Evolutionary conservation across 1,284 basidiomycete genomes (phyloP), one percentile per base, ranked within the genome.

Genomic region (Ustilago cynodontis): DNA sequence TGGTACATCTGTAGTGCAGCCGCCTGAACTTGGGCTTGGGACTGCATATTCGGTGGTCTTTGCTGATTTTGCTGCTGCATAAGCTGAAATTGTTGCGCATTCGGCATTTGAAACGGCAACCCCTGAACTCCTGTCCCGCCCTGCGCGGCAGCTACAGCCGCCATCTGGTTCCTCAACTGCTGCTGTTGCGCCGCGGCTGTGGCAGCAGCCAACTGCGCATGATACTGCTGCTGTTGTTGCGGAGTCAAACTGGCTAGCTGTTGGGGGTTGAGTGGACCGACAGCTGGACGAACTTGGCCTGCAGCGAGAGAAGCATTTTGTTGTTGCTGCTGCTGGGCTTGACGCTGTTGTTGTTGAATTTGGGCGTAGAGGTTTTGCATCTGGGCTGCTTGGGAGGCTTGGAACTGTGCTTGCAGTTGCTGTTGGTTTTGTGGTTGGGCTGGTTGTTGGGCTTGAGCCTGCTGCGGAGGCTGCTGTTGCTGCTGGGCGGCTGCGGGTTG

Each of bases 361-460:
- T 77, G 75, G 0, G 75, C 75, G 22, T 73, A 72, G 22, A 75
- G 62, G 22, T 61, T 75, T 53, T 78, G 77, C 68, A 78, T 75
- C 43, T 71, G 65, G 0, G 74, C 71, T 14, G 75, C 71, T 56
- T 75, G 66, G 0, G 64, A 58, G 5, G 66, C 69, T 31, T 70
- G 72, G 47, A 76, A 57, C 43, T 74, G 76, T 18, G 54, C 49
- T 52, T 31, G n/a, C 60, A 66, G 26, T 24, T 52, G 50, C 58
- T 63, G 66, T 28, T 70, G 71, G 29, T 45, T 50, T 45, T 65
- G 59, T 28, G 50, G 43, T 43, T 65, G 68, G 26, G 50, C 60
- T 59, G 63, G 54, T 39, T 65, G 58, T 26, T 67, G 70, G 1
- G 62, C 16, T 41, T 71, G 72, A 45, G 71, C 68, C 39, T 74